Conservation (phyloP, 495 filamentous ascomycete species). For the Aspergillus ostianus region DNA sequence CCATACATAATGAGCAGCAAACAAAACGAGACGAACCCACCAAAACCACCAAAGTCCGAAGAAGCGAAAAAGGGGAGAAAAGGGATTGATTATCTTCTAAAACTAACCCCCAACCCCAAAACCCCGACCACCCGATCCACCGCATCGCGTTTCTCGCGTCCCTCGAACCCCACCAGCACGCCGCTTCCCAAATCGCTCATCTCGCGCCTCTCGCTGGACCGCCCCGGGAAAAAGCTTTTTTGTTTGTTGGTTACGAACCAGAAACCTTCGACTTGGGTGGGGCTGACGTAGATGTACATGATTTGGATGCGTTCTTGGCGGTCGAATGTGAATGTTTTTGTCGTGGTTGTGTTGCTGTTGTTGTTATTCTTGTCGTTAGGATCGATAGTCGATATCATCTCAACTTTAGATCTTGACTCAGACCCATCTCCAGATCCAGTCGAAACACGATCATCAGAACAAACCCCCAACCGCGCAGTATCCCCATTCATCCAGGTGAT, state of each 20-base stretch:
- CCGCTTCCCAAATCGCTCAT: slow-evolving; percentile 2
- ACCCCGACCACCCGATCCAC: neutral
- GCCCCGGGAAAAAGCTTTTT: slow-evolving; percentile 1
- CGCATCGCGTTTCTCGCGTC: neutral
- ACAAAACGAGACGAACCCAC: no score
- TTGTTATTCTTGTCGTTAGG: neutral
- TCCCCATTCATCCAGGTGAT: neutral
- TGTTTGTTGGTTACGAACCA: slow-evolving; percentile 4
- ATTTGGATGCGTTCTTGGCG: slow-evolving; percentile 3
- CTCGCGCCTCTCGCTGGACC: neutral
- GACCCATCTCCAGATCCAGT: no score
- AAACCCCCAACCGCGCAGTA: neutral
- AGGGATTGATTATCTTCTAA: neutral
- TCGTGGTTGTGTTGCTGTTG: neutral
- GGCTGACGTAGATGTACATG: slow-evolving; percentile 1
- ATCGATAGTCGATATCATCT: no score
- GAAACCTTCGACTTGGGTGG: neutral
- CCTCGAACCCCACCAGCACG: slow-evolving; percentile 1
- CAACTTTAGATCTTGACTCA: neutral
- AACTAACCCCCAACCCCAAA: slow-evolving; percentile 1
- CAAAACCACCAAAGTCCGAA: no score
- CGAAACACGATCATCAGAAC: no score
- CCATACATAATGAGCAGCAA: no score
- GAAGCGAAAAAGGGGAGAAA: no score
- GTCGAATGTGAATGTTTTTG: neutral